Percentiles rank a stretch among this genome's conserved stretches.
These are phyloP conservation scores for Gnomoniopsis sp. DNA, from an alignment of 2,329 filamentous ascomycete species.

Conservation along the genomic window DNA sequence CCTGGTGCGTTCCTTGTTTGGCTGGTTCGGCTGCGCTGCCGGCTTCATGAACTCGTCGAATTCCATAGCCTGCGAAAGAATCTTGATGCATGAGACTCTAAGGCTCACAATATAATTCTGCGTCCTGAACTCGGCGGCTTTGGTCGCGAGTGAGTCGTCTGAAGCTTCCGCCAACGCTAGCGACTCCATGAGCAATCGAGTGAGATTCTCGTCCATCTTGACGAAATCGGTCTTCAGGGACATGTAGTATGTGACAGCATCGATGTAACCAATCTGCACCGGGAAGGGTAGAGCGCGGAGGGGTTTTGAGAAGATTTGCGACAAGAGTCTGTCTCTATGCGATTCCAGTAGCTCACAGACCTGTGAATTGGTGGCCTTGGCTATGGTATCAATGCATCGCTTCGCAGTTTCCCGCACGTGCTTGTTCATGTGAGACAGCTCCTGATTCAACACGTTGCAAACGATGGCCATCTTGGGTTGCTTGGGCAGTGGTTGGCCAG, in stretches of 20 bases:
- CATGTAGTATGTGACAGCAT: constrained; percentile 94
- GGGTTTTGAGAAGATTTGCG: constrained; percentile 93
- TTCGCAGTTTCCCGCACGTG: constrained; percentile 88
- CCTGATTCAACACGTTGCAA: constrained; percentile 80
- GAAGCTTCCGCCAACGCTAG: constrained; percentile 91
- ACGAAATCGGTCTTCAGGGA: constrained; percentile 85
- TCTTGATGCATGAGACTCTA: constrained; percentile 86
- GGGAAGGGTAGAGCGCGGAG: constrained; percentile 88
- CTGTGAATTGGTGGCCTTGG: constrained; percentile 71
- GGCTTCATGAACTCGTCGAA: constrained; percentile 87
- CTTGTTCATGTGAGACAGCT: constrained; percentile 92
- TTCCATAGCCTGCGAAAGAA: constrained; percentile 88
- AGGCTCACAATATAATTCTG: constrained; percentile 90
- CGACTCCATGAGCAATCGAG: constrained; percentile 87
- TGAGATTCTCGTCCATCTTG: constrained; percentile 86
- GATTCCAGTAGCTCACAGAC: constrained; percentile 86
- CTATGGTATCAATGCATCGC: constrained; percentile 74
- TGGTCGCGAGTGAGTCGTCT: constrained; percentile 88
- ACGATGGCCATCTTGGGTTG: constrained; percentile 67
- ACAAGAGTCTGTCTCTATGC: constrained; percentile 84
- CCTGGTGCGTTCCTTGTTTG: constrained; percentile 61
- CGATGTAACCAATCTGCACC: constrained; percentile 96
- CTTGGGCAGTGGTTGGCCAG: constrained; percentile 44
- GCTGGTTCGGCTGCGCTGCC: constrained; percentile 35
- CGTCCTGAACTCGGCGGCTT: constrained; percentile 91